phyloP scores from a whole-genome alignment of 495 filamentous ascomycete genomes.

The Astrothelium subdiscretum region DNA sequence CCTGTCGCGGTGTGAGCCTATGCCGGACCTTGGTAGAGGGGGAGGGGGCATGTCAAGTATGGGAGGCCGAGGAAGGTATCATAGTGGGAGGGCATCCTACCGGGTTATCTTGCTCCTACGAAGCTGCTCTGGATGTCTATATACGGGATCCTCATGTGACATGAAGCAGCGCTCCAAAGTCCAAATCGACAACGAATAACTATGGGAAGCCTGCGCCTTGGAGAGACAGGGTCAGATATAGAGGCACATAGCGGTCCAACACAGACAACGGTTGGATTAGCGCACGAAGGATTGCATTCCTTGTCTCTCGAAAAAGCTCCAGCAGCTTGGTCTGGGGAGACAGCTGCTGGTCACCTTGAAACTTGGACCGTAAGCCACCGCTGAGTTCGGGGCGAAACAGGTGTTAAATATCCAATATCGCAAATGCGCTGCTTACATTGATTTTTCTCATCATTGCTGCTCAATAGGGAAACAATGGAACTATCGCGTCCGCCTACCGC shows the following conservation, averaged over 20 bases:
- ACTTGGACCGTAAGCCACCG: slow-evolving; percentile 1
- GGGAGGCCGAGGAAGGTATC: background rate
- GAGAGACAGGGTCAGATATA: background rate
- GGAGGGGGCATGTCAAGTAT: background rate
- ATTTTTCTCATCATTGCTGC: background rate
- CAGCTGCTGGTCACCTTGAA: slow-evolving; percentile 1
- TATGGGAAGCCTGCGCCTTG: background rate
- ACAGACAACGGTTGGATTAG: background rate
- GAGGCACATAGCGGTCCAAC: background rate
- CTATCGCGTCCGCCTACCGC: background rate
- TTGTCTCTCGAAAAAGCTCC: background rate
- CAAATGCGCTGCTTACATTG: background rate
- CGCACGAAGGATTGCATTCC: background rate
- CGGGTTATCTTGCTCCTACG: slow-evolving; percentile 1
- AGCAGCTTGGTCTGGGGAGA: background rate
- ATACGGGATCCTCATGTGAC: slow-evolving; percentile 1
- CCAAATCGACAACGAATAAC: background rate
- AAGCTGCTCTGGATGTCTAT: slow-evolving; percentile 2
- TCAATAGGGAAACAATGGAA: background rate
- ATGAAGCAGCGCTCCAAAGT: background rate
- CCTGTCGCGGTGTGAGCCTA: background rate
- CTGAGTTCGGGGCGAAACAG: background rate
- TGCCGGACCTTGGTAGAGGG: background rate
- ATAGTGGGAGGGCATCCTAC: slow-evolving; percentile 1
- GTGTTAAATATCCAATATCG: background rate